These are phyloP conservation scores for Flaveria bidentis DNA, from an alignment of 129 eudicot genomes.

Conservation along the genomic window DNA sequence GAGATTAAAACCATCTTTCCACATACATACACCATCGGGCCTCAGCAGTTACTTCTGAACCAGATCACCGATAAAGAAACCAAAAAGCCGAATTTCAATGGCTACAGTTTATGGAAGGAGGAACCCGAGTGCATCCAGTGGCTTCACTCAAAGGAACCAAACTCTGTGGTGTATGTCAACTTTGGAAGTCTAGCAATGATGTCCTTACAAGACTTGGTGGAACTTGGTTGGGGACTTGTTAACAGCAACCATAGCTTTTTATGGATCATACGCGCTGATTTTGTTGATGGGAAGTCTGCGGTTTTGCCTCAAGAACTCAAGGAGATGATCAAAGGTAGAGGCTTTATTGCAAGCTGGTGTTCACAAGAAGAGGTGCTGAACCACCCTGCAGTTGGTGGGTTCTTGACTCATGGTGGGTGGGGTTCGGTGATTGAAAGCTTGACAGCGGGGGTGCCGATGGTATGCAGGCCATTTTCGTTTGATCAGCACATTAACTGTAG, in stretches of 20 bases:
- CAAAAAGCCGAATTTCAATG: not conserved
- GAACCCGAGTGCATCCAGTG: conserved; percentile 37
- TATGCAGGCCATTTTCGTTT: conserved; percentile 27
- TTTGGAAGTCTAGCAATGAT: conserved; percentile 39
- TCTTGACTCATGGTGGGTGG: conserved; percentile 39
- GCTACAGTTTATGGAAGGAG: conserved; percentile 40
- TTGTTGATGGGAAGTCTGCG: conserved; percentile 22
- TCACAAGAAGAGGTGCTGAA: conserved; percentile 34
- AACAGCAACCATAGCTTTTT: conserved; percentile 36
- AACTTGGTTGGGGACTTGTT: conserved; percentile 39
- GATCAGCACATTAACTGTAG: conserved; percentile 26
- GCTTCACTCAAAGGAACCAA: conserved; percentile 32
- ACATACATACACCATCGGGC: conserved; percentile 24
- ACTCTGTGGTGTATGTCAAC: conserved; percentile 40
- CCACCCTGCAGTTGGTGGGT: conserved; percentile 34
- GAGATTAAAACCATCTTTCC: conserved; percentile 25
- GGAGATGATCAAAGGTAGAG: conserved; percentile 9
- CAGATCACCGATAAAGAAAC: not conserved
- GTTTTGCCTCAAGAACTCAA: conserved; percentile 28
- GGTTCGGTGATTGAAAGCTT: conserved; percentile 34
- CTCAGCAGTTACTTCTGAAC: conserved; percentile 32
- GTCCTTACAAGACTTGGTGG: conserved; percentile 22
- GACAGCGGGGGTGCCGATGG: conserved; percentile 35
- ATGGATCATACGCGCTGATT: conserved; percentile 38
- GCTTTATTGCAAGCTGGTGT: conserved; percentile 34